Percentiles rank a stretch among this genome's conserved stretches.
Conservation (phyloP, 441 rosid genomes). For the Theobroma grandiflorum region DNA sequence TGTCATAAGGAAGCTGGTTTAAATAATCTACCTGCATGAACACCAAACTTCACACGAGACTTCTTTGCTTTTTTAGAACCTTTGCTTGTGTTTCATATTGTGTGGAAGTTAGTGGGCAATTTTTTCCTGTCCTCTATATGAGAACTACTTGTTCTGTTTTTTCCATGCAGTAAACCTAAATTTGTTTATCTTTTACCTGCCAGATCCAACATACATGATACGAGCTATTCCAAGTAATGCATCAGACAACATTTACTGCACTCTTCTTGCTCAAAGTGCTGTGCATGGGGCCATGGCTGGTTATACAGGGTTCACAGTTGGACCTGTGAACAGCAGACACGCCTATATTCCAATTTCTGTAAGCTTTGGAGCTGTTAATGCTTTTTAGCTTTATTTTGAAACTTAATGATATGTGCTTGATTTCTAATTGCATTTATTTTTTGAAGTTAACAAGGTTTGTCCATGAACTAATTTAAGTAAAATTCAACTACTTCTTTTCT, state of each 20-base stretch:
- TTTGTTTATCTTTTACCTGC: constrained; percentile 1
- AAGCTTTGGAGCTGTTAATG: constrained; percentile 31
- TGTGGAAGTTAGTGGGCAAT: neutral
- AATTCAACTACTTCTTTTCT: no score
- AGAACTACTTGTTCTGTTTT: neutral
- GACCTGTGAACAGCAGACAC: constrained; percentile 79
- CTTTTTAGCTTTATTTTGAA: constrained; percentile 19
- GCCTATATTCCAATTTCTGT: constrained; percentile 78
- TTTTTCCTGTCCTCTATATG: neutral
- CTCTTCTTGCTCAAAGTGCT: constrained; percentile 80
- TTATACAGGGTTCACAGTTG: constrained; percentile 77
- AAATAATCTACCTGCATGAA: constrained; percentile 12
- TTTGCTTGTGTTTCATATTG: constrained; percentile 7
- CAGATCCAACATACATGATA: constrained; percentile 87
- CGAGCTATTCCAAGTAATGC: constrained; percentile 80
- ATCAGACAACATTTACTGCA: constrained; percentile 80
- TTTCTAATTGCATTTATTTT: constrained; percentile 10
- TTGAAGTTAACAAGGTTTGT: neutral
- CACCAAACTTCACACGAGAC: constrained; percentile 11
- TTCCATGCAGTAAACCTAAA: neutral
- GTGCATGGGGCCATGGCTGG: constrained; percentile 93
- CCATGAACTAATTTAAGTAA: no score
- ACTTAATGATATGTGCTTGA: neutral
- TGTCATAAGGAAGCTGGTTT: neutral
- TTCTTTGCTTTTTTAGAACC: constrained; percentile 13